Conservation (phyloP, 2,329 filamentous ascomycete genomes). For the Fusarium protoensiforme region DNA sequence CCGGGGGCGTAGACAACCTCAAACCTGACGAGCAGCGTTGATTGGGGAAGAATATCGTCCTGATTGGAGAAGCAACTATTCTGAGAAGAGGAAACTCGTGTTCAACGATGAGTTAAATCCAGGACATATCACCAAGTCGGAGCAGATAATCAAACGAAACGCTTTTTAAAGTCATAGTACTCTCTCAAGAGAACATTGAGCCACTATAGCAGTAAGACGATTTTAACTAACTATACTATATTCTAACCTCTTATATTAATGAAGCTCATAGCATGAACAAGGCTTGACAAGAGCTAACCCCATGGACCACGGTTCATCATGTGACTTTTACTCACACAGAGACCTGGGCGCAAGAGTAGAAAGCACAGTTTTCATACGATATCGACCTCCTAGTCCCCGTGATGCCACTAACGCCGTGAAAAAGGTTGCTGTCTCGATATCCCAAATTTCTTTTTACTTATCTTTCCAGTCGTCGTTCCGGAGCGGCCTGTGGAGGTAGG, state of each 20-base stretch:
- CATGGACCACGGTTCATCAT: not conserved
- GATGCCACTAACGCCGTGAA: not conserved
- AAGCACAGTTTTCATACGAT: not conserved
- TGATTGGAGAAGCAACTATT: not conserved
- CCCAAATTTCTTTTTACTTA: not conserved
- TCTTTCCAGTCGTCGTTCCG: not conserved
- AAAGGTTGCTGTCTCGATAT: not conserved
- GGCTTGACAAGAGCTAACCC: not conserved
- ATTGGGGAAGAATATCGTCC: not conserved
- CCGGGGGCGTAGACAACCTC: not conserved
- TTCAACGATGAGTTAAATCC: not conserved
- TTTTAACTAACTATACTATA: too few species aligned
- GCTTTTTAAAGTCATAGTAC: not conserved
- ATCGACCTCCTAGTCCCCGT: not conserved
- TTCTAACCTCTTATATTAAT: too few species aligned
- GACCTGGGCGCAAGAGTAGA: not conserved
- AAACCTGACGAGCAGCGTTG: not conserved
- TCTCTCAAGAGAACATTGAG: not conserved
- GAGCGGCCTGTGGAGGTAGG: not conserved
- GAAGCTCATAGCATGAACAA: not conserved
- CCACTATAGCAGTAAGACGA: too few species aligned
- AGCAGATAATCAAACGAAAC: not conserved
- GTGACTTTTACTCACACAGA: not conserved
- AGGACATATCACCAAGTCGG: not conserved
- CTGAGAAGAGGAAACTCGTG: not conserved